phyloP scores from a whole-genome alignment of 331 rosid species.

The Erythrophleum ivorense region DNA sequence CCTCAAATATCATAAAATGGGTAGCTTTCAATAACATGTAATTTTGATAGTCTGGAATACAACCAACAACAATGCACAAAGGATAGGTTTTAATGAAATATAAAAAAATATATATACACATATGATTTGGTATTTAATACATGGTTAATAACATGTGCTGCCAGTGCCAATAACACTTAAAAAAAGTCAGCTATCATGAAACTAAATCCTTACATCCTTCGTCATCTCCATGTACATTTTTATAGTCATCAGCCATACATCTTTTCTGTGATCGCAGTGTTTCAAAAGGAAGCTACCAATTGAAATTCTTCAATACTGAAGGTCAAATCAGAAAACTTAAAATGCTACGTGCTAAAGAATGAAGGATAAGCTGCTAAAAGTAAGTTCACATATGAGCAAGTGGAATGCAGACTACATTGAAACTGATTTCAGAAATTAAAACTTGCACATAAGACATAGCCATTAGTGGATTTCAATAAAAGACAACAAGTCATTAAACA shows the following conservation, averaged over 20 bases:
- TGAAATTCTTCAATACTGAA: slow-evolving; percentile 11
- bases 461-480: slow-evolving; percentile 18
- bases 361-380: slow-evolving; percentile 5
- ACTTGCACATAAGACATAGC: slow-evolving; percentile 2
- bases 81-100: no score
- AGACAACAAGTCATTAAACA: slow-evolving; percentile 8
- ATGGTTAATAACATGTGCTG: neutral
- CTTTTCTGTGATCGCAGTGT: slow-evolving; percentile 83
- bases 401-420: neutral
- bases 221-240: slow-evolving; percentile 73
- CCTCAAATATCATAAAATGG: neutral
- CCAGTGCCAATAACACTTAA: no score
- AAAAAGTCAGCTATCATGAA: no score
- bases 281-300: slow-evolving; percentile 67
- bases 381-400: slow-evolving; percentile 19
- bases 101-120: neutral
- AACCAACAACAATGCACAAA: no score
- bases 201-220: slow-evolving; percentile 70
- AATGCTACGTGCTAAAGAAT: slow-evolving; percentile 29
- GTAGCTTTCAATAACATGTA: neutral
- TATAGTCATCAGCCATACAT: slow-evolving; percentile 61
- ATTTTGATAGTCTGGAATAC: neutral
- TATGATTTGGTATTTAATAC: slow-evolving; percentile 23
- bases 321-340: slow-evolving; percentile 25
- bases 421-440: slow-evolving; percentile 27